phyloP scores from a whole-genome alignment of 129 eudicot species.

The Artemisia annua region DNA sequence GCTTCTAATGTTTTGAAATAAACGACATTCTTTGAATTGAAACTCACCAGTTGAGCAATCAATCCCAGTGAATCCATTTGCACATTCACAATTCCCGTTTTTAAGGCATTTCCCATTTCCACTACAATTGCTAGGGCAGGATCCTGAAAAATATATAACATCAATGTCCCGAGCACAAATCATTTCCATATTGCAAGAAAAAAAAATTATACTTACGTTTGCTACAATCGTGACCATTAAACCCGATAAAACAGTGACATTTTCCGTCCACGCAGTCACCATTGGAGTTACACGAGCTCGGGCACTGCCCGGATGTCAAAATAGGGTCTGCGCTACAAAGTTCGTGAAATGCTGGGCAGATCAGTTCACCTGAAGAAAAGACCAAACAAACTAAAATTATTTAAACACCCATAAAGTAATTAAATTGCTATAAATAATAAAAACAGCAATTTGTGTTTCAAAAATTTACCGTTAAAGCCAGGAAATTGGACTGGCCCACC shows the following conservation, averaged over 20 bases:
- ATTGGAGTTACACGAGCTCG: constrained; percentile 71
- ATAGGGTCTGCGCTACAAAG: constrained; percentile 61
- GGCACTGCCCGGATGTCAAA: constrained; percentile 70
- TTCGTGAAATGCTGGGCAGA: constrained; percentile 95
- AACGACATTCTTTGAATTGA: too few relatives aligned
- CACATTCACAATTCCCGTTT: constrained; percentile 71
- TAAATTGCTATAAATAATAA: not conserved
- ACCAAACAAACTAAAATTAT: not conserved
- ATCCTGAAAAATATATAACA: constrained; percentile 46
- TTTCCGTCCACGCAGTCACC: constrained; percentile 91
- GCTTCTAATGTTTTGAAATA: too few relatives aligned
- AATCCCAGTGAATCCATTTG: constrained; percentile 72
- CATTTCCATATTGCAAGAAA: not conserved
- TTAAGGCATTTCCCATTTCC: constrained; percentile 74
- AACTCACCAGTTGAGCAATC: constrained; percentile 92
- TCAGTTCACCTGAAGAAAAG: constrained; percentile 64
- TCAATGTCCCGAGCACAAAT: not conserved
- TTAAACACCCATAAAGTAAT: not conserved
- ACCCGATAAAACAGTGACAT: constrained; percentile 87
- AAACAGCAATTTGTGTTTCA: not conserved
- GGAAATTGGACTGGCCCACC: constrained; percentile 92
- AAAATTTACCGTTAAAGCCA: constrained; percentile 76
- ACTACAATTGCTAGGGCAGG: constrained; percentile 83
- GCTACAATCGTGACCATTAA: constrained; percentile 84
- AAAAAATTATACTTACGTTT: constrained; percentile 45